Percentiles rank a stretch among this genome's conserved stretches.
Evolutionary conservation across 1,284 basidiomycete genomes (phyloP).

Genomic region (Pyrrhoderma lamaoense): DNA sequence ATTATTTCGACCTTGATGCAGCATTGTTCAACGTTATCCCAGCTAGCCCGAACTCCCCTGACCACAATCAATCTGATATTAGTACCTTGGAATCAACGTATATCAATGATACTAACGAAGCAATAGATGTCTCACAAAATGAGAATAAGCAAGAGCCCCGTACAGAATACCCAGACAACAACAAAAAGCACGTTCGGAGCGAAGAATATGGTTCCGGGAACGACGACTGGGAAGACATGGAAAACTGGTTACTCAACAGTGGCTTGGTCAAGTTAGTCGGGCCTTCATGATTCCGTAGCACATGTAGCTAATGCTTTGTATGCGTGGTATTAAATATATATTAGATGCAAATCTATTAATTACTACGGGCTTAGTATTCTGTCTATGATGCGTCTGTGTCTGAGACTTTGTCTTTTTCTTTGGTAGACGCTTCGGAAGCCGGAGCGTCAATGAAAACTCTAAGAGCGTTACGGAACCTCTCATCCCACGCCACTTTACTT

Average conservation of each 20-base stretch:
- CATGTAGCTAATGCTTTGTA: neutral
- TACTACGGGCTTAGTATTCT: neutral
- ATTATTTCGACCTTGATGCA: conserved; percentile 31
- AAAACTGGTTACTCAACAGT: conserved; percentile 37
- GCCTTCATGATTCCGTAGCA: neutral
- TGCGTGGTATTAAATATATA: neutral
- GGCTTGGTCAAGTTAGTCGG: conserved; percentile 29
- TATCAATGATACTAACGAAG: too few species aligned
- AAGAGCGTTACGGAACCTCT: conserved; percentile 59
- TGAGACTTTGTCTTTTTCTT: too few species aligned
- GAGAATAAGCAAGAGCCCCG: neutral
- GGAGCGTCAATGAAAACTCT: conserved; percentile 47
- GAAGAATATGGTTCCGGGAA: neutral
- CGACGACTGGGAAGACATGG: conserved; percentile 35
- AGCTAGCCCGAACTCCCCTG: neutral
- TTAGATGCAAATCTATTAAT: neutral
- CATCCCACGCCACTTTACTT: conserved; percentile 67
- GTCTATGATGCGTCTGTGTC: neutral
- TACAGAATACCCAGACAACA: neutral
- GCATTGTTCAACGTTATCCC: conserved; percentile 28
- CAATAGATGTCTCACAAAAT: too few species aligned
- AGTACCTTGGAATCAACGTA: neutral
- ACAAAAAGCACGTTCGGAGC: neutral
- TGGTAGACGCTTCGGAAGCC: too few species aligned
- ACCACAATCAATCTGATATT: neutral